Percentiles rank a stretch among this genome's conserved stretches.
phyloP scores from a whole-genome alignment of 169 alveolate species.

The Ophryocystis elektroscirrha region DNA sequence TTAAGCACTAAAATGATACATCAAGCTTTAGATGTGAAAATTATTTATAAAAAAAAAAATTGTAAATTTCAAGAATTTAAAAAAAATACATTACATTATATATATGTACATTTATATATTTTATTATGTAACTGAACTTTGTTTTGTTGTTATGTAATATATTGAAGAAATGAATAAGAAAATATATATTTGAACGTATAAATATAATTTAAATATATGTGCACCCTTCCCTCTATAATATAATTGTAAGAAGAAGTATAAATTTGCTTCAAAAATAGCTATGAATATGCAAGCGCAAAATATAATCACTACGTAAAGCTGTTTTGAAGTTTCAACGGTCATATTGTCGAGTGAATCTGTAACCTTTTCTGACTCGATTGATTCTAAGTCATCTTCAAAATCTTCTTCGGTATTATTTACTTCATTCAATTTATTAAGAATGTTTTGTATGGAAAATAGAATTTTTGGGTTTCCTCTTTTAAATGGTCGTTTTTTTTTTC shows the following conservation, averaged over 20 bases:
- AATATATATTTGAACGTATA: neutral
- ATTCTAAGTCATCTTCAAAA: no score
- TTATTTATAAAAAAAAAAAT: constrained; percentile 1
- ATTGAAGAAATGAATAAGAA: no score
- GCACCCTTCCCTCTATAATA: neutral
- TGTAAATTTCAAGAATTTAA: neutral
- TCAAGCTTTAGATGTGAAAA: constrained; percentile 3
- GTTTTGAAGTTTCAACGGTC: constrained; percentile 11
- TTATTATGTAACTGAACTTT: no score
- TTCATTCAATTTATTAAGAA: no score
- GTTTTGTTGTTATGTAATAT: no score
- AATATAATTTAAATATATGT: neutral
- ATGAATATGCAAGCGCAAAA: neutral
- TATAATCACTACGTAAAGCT: neutral
- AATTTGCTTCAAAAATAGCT: neutral
- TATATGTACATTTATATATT: no score
- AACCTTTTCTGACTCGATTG: constrained; percentile 8
- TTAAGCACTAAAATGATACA: constrained; percentile 9
- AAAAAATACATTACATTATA: no score
- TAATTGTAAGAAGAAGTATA: neutral
- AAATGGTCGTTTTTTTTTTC: no score
- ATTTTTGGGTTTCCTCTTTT: no score
- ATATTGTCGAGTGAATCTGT: constrained; percentile 14
- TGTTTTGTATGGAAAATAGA: no score
- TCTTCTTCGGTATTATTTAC: no score